Evolutionary conservation across 108 stramenopile genomes (phyloP).

Genomic region (Nitzschia sp.): DNA sequence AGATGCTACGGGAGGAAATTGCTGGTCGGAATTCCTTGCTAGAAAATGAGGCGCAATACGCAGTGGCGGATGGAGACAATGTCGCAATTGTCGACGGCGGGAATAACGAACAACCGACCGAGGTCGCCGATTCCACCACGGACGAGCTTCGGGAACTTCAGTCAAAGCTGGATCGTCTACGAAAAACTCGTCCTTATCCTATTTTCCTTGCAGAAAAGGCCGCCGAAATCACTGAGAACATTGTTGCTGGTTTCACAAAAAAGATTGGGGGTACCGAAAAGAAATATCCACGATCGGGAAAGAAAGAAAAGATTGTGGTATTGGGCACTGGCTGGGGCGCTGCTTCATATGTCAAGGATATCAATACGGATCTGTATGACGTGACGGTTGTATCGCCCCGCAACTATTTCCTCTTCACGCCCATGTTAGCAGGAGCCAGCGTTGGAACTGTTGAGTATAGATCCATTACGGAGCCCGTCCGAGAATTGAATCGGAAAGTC

Average conservation of each 20-base stretch:
- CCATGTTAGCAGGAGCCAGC: constrained; percentile 94
- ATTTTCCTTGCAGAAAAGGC: constrained; percentile 86
- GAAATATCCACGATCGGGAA: background rate
- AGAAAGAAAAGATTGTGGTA: constrained; percentile 83
- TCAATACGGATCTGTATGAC: constrained; percentile 82
- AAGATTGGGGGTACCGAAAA: background rate
- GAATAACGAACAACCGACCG: background rate
- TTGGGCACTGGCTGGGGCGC: constrained; percentile 95
- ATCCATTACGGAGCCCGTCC: constrained; percentile 91
- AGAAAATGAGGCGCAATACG: constrained; percentile 51
- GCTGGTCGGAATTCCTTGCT: constrained; percentile 45
- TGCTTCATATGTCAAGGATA: constrained; percentile 85
- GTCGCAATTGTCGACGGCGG: constrained; percentile 11
- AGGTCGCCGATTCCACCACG: background rate
- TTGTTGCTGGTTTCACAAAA: constrained; percentile 21
- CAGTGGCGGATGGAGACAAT: constrained; percentile 35
- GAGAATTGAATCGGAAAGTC: constrained; percentile 83
- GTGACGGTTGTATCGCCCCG: constrained; percentile 90
- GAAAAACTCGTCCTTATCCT: constrained; percentile 78
- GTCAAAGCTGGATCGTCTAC: constrained; percentile 54
- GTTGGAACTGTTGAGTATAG: constrained; percentile 94
- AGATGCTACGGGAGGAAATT: constrained; percentile 48
- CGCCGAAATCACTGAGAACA: constrained; percentile 60
- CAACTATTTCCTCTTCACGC: constrained; percentile 95
- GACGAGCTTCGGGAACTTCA: background rate